Base-by-base conservation (phyloP, 805 yeast genomes). In the Metschnikowia corniflorae region DNA sequence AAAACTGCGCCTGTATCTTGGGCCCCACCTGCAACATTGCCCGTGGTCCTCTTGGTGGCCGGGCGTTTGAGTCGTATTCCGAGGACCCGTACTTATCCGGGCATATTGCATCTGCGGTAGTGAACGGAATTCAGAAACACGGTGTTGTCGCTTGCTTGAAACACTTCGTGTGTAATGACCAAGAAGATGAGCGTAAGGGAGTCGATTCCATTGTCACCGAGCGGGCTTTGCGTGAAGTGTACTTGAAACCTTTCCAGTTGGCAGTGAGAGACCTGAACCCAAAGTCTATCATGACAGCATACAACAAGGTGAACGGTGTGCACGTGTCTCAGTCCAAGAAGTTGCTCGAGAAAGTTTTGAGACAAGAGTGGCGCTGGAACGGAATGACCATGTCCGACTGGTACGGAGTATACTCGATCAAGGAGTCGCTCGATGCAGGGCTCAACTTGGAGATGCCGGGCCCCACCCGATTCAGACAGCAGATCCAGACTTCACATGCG, bases 381-480 rank as follows among this genome's bases (percentile, higher is more conserved):
- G 85, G 85, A 29, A 54, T 71, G 25, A 53, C 70, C 23, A 76
- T 80, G 78, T 72, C 80, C 19, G 86, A 79, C 57, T 79, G 85
- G 85, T 72, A 51, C 51, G 86, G 85, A 17, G 65, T 70, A 7
- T 77, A 73, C 53, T 65, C 78, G 12, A 58, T 60, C 24, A 63
- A 61, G 28, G 70, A 65, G 28, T 49, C 80, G 10, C 53, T 78
- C 31, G 65, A 69, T 26, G 75, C 75, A 23, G 84, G 85, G 6
- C 59, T 80, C 37, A 80, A 78, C 51, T 60, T 80, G 47, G 86
- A 80, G 55, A 77, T 77, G 82, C 86, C 86, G 1, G 86, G 85
- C 24, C 75, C 78, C 14, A 60, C 78, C 3, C 56, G 70, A 30
- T 68, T 67, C 54, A 54, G 79, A 60, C 59, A 70, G 45, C 57